Evolutionary conservation across 768 basidiomycete genomes (phyloP), one percentile per base, ranked within the genome.

Genomic region (Epithele typhae): DNA sequence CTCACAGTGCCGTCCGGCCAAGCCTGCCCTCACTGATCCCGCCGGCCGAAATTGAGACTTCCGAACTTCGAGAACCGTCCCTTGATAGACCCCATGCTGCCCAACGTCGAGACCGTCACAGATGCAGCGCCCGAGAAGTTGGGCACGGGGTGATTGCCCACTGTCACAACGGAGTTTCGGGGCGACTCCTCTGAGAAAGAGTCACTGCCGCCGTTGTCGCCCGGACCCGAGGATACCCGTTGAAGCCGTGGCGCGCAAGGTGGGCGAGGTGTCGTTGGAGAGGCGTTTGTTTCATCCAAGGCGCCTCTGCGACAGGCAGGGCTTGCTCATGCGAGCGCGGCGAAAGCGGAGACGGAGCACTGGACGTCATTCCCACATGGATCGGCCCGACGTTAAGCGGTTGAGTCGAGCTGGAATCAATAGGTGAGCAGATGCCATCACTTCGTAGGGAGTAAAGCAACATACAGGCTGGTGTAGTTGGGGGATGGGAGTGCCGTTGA

Each of bases 251-350:
- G 22, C 86, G 76, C 15, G 89, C 80, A 5, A 92, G 73, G 53
- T 91, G 83, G 5, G 88, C 90, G 0, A 92, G 74, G 51, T 90
- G 85, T 15, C 84, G 75, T 54, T 91, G 88, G 17, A 92, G 69
- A 2, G 85, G 85, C 0, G 90, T 90, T 55, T 82, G 82, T 53
- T 82, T 82, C 43, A 64, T 54, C 22, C 70, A 57, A 5, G 49
- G 52, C 3, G 46, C 43, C 17, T 59, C 59, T 10, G 44, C 35
- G 14, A 39, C 42, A 22, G 42, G 37, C 5, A 48, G 43, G 25
- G 48, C 55, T 36, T 53, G 51, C 24, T 49, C 56, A 21, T 43
- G 46, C 3, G 54, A 51, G 23, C 49, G 51, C 18, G 58, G 48
- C 11, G 59, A 53, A 7, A 54, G 49, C 37, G 41, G 50, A 51